These are phyloP conservation scores for Thinopyrum elongatum DNA, from an alignment of 176 grass and related monocot genomes.

Conservation along the genomic window DNA sequence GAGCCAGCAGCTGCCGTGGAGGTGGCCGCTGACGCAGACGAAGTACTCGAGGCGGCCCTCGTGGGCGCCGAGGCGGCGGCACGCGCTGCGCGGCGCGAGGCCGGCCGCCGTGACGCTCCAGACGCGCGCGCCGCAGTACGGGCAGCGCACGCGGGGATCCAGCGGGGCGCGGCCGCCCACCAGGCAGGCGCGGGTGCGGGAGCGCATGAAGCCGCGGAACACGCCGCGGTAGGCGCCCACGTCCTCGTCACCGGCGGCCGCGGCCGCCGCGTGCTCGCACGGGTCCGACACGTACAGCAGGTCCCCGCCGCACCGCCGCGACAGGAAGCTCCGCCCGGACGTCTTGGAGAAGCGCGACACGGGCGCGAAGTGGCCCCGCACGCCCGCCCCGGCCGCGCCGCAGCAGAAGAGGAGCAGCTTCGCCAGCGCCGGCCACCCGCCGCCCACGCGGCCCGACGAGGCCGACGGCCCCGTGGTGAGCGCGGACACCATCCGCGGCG, in stretches of 20 bases:
- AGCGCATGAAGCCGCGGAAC: constrained; percentile 71
- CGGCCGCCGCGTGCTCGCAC: constrained; percentile 55
- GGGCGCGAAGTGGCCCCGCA: constrained; percentile 47
- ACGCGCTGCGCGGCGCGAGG: constrained; percentile 59
- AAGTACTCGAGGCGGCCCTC: constrained; percentile 68
- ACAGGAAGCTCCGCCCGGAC: constrained; percentile 61
- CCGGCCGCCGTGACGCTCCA: constrained; percentile 82
- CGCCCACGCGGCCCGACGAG: constrained; percentile 29
- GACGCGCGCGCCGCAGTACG: constrained; percentile 69
- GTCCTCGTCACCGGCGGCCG: constrained; percentile 34
- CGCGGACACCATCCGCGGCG: constrained; percentile 58
- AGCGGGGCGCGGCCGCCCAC: constrained; percentile 49
- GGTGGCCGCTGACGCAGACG: constrained; percentile 81
- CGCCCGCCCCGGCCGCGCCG: constrained; percentile 9
- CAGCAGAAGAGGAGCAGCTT: constrained; percentile 79
- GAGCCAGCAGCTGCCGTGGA: constrained; percentile 84
- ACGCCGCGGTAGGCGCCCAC: constrained; percentile 71
- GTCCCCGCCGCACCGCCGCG: constrained; percentile 58
- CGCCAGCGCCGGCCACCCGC: constrained; percentile 71
- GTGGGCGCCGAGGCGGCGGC: constrained; percentile 48
- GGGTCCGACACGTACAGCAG: constrained; percentile 80
- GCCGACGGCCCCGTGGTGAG: constrained; percentile 18
- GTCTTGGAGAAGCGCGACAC: constrained; percentile 82
- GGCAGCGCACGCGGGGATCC: constrained; percentile 56
- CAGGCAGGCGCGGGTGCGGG: constrained; percentile 59